Evolutionary conservation across 495 filamentous ascomycete species (phyloP).

Genomic region (Podospora pseudopauciseta): DNA sequence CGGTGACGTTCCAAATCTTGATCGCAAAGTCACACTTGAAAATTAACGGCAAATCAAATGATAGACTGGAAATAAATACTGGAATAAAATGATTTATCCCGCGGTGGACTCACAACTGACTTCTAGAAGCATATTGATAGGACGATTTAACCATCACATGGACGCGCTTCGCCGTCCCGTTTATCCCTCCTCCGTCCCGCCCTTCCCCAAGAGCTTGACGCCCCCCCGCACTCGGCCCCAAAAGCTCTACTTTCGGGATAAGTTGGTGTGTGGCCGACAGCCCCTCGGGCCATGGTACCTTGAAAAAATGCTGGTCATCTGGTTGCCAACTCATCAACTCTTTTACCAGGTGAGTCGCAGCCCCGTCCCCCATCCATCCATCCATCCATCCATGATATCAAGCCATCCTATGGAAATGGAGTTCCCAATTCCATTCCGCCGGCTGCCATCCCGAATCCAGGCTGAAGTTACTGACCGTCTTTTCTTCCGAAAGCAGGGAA

Average conservation of each 20-base stretch:
- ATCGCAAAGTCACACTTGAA: not conserved
- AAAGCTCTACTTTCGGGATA: not conserved
- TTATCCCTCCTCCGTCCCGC: not conserved
- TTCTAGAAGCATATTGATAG: not conserved
- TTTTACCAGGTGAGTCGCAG: constrained; percentile 23
- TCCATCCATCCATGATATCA: not conserved
- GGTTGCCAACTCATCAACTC: constrained; percentile 32
- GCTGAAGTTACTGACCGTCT: not conserved
- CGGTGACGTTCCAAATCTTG: not conserved
- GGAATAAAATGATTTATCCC: not conserved
- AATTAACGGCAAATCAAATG: not conserved
- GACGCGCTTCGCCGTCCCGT: constrained; percentile 3
- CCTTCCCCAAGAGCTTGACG: not conserved
- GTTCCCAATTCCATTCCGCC: constrained; percentile 1
- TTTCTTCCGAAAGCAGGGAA: not conserved
- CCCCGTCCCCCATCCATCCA: not conserved
- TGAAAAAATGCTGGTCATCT: constrained; percentile 27
- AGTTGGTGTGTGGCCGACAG: constrained; percentile 13
- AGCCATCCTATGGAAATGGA: constrained; percentile 1
- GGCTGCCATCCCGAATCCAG: not conserved
- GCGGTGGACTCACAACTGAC: not conserved
- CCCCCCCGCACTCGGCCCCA: not conserved
- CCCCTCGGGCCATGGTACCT: constrained; percentile 7
- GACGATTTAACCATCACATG: constrained; percentile 4
- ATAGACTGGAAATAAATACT: not conserved